Conservation (phyloP, 1,284 basidiomycete genomes). For the Microbotryum intermedium region DNA sequence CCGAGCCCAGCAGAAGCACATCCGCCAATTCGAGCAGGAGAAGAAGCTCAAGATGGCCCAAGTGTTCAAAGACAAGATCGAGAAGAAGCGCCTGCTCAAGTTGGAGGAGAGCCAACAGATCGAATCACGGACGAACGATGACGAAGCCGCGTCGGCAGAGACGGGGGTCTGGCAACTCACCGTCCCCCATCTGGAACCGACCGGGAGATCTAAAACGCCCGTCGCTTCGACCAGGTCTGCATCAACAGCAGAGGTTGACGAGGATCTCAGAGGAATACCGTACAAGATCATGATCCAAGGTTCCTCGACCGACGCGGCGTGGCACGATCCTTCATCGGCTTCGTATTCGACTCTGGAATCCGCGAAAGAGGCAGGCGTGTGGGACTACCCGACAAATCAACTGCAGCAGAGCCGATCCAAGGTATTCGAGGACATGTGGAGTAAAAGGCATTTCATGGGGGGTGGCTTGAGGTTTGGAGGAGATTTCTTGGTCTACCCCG, state of each 20-base stretch:
- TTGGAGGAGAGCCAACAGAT: conserved; percentile 38
- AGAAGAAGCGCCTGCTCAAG: conserved; percentile 47
- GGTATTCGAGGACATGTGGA: conserved; percentile 71
- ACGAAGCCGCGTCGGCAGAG: no score
- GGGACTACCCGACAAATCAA: conserved; percentile 60
- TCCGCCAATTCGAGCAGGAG: conserved; percentile 42
- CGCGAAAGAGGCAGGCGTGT: conserved; percentile 60
- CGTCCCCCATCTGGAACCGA: no score
- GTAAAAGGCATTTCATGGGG: conserved; percentile 74
- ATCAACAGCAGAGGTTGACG: background rate
- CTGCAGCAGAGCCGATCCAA: conserved; percentile 59
- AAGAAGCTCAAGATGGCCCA: conserved; percentile 40
- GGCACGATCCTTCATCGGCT: conserved; percentile 48
- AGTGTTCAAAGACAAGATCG: conserved; percentile 41
- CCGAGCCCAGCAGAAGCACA: conserved; percentile 47
- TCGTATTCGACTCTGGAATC: conserved; percentile 52
- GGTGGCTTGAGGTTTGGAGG: conserved; percentile 88
- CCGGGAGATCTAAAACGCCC: conserved; percentile 12
- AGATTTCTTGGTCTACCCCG: conserved; percentile 92
- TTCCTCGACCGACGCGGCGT: conserved; percentile 51
- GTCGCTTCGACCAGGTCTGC: conserved; percentile 14
- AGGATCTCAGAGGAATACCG: conserved; percentile 18
- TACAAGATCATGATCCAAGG: conserved; percentile 45
- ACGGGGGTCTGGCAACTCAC: no score
- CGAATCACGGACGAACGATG: no score